Evolutionary conservation across 78 protist genomes (phyloP), one percentile per base, ranked within the genome.

Genomic region (Creolimax fragrantissima): DNA sequence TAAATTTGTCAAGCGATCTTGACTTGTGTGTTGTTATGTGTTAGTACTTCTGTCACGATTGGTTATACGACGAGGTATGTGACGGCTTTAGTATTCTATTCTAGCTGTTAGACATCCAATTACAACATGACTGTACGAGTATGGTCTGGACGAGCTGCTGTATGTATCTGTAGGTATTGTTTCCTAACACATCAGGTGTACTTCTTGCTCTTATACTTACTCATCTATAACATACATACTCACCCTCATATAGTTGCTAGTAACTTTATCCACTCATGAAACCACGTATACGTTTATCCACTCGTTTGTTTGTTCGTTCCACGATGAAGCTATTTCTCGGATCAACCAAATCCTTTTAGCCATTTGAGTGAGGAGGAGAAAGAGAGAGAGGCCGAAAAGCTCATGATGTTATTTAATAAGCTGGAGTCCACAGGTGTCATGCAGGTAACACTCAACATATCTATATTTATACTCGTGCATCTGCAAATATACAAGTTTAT

Each of bases 341-440:
- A 35, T 39, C 43, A 42, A 24, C 90, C 6, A 3, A 35, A 88
- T 32, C 43, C 4, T 3, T 7, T 88, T 35, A 32, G 39, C 3
- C 81, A 36, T 42, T 35, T 88, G 90, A 88, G 67, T 35, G 90
- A 88, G 90, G 90, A 88, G 90, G 90, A 88, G 58, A 37, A 42
- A 39, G 90, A 88, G 58, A 42, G 67, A 42, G 90, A 88, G 90
- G 90, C 90, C 44, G 90, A 37, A 39, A 42, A 35, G 90, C 44
- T 88, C 36, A 24, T 42, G 36, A 4, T 7, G 44, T 66, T 88
- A n/a, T 88, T 88, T n/a, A 44, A 88, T 39, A 45, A 66, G 39
- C 6, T 88, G 7, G 43, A 88, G 4, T 37, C 5, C 0, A 6
- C 6, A 41, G 90, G 90, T 17, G 43, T 88, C 35, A 88, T 88